These are phyloP conservation scores for Mrakia gelida DNA, from an alignment of 768 basidiomycete genomes.

Conservation along the genomic window DNA sequence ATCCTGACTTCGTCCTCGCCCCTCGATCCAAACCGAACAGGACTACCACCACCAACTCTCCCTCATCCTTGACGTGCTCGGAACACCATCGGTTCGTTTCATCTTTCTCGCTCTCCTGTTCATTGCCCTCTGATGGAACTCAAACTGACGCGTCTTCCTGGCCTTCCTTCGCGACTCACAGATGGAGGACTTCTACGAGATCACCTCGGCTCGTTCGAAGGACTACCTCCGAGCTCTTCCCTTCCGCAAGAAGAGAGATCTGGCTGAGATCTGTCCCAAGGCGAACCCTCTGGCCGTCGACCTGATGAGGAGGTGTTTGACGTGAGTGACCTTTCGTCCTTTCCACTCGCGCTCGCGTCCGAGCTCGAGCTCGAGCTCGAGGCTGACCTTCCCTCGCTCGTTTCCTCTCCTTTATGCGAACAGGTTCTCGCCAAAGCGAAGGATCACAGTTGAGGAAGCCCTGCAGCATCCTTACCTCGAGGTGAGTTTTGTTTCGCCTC, in stretches of 20 bases:
- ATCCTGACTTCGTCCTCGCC: too few species aligned
- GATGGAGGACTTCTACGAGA: slow-evolving; percentile 95
- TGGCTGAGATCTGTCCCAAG: slow-evolving; percentile 81
- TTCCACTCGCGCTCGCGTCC: too few species aligned
- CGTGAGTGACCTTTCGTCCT: slow-evolving; percentile 48
- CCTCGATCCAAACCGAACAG: neutral
- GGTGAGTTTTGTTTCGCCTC: slow-evolving; percentile 19
- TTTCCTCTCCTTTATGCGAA: slow-evolving; percentile 42
- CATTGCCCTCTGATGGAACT: too few species aligned
- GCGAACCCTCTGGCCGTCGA: slow-evolving; percentile 67
- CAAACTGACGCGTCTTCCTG: neutral
- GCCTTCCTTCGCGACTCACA: neutral
- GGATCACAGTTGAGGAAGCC: slow-evolving; percentile 89
- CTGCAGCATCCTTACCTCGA: slow-evolving; percentile 92
- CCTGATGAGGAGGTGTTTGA: slow-evolving; percentile 69
- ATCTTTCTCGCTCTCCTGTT: neutral
- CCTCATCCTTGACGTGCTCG: slow-evolving; percentile 91
- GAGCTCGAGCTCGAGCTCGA: neutral
- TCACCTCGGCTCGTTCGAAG: slow-evolving; percentile 82
- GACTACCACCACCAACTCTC: slow-evolving; percentile 94
- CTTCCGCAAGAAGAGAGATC: slow-evolving; percentile 80
- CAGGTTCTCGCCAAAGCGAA: slow-evolving; percentile 68
- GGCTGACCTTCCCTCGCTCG: neutral
- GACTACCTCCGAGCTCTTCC: slow-evolving; percentile 94
- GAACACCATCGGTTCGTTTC: slow-evolving; percentile 67